Percentiles rank a stretch among this genome's conserved stretches.
Conservation (phyloP, 495 filamentous ascomycete species). For the Podospora australis region DNA sequence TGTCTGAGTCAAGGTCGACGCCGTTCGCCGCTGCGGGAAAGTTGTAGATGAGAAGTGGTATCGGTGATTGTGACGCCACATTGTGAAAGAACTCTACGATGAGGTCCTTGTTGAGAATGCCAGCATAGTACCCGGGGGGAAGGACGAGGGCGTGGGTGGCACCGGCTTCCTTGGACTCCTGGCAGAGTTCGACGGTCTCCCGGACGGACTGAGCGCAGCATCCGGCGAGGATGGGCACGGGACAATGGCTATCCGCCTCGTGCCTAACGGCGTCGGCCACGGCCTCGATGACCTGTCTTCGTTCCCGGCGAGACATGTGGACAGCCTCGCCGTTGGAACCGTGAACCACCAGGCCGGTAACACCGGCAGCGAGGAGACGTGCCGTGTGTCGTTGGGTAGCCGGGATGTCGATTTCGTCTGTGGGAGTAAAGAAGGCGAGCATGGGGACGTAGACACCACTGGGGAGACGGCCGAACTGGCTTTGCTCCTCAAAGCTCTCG, state of each 20-base stretch:
- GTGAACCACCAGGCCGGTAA: slow-evolving; percentile 69
- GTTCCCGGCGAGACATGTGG: slow-evolving; percentile 66
- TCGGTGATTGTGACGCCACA: slow-evolving; percentile 60
- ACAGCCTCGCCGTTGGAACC: slow-evolving; percentile 89
- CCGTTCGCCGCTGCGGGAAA: slow-evolving; percentile 78
- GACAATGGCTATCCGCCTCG: slow-evolving; percentile 61
- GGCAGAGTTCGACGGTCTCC: slow-evolving; percentile 75
- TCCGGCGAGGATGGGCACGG: slow-evolving; percentile 66
- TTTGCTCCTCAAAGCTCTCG: background rate
- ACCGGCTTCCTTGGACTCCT: slow-evolving; percentile 65
- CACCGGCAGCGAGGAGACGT: slow-evolving; percentile 62
- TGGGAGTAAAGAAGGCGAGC: slow-evolving; percentile 57
- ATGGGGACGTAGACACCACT: slow-evolving; percentile 64
- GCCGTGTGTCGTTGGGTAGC: slow-evolving; percentile 64
- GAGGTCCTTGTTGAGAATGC: slow-evolving; percentile 60
- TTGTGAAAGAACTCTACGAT: slow-evolving; percentile 65
- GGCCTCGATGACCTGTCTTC: slow-evolving; percentile 60
- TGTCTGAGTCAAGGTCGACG: slow-evolving; percentile 76
- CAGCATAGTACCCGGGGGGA: slow-evolving; percentile 78
- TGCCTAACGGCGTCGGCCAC: slow-evolving; percentile 67
- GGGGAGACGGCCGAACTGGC: slow-evolving; percentile 16
- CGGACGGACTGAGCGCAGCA: slow-evolving; percentile 71
- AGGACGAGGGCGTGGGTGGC: slow-evolving; percentile 82
- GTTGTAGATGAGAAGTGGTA: slow-evolving; percentile 79
- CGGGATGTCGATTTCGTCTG: slow-evolving; percentile 57